Evolutionary conservation across 306 rosid genomes (phyloP).

Genomic region (Cicer cuneatum): DNA sequence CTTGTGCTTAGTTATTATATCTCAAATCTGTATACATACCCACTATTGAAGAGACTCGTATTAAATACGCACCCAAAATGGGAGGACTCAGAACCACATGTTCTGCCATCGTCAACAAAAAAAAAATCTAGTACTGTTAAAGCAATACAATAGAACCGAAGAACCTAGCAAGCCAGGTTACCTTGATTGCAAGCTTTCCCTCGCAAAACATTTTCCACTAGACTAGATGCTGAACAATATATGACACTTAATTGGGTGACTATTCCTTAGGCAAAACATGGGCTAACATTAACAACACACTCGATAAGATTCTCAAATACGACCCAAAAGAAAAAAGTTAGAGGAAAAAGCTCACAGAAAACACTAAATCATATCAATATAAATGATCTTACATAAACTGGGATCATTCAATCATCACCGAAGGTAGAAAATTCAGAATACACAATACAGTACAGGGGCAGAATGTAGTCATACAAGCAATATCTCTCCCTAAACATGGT

Average conservation of each 20-base stretch:
- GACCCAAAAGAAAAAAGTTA: constrained; percentile 16
- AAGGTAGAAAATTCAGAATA: constrained; percentile 44
- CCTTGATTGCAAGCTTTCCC: constrained; percentile 25
- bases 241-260: constrained; percentile 24
- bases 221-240: constrained; percentile 11
- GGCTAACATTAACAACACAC: constrained; percentile 23
- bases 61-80: not conserved
- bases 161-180: constrained; percentile 3
- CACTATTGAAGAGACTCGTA: too few relatives aligned
- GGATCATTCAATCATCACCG: constrained; percentile 45
- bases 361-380: constrained; percentile 56
- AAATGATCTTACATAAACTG: constrained; percentile 54
- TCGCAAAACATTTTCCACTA: constrained; percentile 13
- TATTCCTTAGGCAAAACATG: constrained; percentile 11
- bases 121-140: not conserved
- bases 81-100: not conserved
- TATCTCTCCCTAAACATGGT: constrained; percentile 62
- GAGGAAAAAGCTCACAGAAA: constrained; percentile 45
- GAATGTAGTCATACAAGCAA: constrained; percentile 42
- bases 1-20: not conserved
- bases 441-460: constrained; percentile 58
- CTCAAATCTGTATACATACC: not conserved
- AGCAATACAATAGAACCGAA: constrained; percentile 9
- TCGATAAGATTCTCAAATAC: constrained; percentile 22
- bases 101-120: not conserved